phyloP scores from a whole-genome alignment of 1,284 basidiomycete species.

The Sporisorium graminicola region DNA sequence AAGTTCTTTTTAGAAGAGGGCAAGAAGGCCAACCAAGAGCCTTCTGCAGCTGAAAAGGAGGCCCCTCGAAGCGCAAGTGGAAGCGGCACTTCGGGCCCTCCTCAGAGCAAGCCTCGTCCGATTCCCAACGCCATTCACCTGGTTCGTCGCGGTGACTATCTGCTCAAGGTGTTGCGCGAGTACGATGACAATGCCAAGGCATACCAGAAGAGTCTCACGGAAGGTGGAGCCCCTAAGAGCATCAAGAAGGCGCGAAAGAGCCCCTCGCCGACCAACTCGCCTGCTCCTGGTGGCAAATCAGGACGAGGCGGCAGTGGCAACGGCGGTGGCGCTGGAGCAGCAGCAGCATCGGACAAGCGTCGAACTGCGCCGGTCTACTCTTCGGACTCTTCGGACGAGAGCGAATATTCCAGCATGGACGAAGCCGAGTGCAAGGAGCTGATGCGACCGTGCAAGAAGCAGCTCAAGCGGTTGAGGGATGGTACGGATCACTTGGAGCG shows the following conservation, averaged over 20 bases:
- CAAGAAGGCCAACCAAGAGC: conserved; percentile 72
- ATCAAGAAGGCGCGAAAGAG: conserved; percentile 46
- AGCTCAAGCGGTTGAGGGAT: conserved; percentile 90
- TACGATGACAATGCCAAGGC: conserved; percentile 72
- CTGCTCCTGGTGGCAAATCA: conserved; percentile 45
- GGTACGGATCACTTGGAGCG: conserved; percentile 91
- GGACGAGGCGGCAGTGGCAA: conserved; percentile 19
- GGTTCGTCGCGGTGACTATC: conserved; percentile 94
- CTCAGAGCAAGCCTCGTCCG: conserved; percentile 58
- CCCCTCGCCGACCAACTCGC: conserved; percentile 43
- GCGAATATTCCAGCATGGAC: conserved; percentile 81
- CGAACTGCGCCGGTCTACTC: conserved; percentile 51
- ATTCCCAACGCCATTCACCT: conserved; percentile 78
- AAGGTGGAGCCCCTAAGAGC: conserved; percentile 27
- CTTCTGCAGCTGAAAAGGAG: conserved; percentile 43
- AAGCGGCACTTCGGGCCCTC: conserved; percentile 33
- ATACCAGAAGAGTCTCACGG: conserved; percentile 43
- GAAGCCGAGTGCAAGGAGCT: conserved; percentile 94
- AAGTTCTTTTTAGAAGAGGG: conserved; percentile 98
- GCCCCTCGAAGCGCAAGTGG: conserved; percentile 30
- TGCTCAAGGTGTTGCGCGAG: conserved; percentile 88
- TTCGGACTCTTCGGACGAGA: conserved; percentile 58
- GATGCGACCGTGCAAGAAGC: conserved; percentile 94
- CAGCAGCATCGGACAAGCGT: conserved; percentile 35
- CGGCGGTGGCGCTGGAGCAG: not conserved